These are phyloP conservation scores for Fusarium armeniacum DNA, from an alignment of 2,329 filamentous ascomycete species.

Conservation along the genomic window DNA sequence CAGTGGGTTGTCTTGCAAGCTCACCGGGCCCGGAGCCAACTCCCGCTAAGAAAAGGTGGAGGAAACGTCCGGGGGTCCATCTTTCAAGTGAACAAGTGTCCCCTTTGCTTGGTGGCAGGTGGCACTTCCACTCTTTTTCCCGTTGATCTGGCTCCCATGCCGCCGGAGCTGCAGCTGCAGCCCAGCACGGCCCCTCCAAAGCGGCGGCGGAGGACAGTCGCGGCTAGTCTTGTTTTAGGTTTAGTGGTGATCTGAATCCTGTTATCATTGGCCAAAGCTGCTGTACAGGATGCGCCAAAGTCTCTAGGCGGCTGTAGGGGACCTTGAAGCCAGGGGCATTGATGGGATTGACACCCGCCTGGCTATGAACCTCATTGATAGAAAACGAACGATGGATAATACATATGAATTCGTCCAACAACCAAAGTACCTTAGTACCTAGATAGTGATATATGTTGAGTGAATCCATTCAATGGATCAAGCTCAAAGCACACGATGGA, in stretches of 20 bases:
- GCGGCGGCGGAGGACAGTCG: slow-evolving; percentile 26
- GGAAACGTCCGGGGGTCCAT: slow-evolving; percentile 27
- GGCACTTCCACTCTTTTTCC: slow-evolving; percentile 11
- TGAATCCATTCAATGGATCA: slow-evolving; percentile 5
- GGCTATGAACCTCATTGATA: slow-evolving; percentile 11
- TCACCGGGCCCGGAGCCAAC: slow-evolving; percentile 40
- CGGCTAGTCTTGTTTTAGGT: slow-evolving; percentile 26
- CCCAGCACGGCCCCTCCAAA: slow-evolving; percentile 41
- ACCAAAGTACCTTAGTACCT: neutral
- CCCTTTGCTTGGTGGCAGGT: slow-evolving; percentile 51
- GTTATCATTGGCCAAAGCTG: slow-evolving; percentile 31
- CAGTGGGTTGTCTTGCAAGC: slow-evolving; percentile 8
- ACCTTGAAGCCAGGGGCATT: slow-evolving; percentile 23
- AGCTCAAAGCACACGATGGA: neutral
- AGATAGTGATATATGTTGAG: slow-evolving; percentile 4
- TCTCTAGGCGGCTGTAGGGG: slow-evolving; percentile 39
- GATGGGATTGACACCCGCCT: slow-evolving; percentile 19
- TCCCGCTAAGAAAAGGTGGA: slow-evolving; percentile 35
- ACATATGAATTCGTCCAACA: neutral
- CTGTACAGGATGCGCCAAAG: slow-evolving; percentile 38
- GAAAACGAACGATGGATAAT: neutral
- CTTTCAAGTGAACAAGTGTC: slow-evolving; percentile 62
- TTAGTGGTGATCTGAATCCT: neutral
- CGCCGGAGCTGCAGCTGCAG: slow-evolving; percentile 30
- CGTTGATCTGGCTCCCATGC: slow-evolving; percentile 34